Evolutionary conservation across 1,284 basidiomycete species (phyloP).

Genomic region (Ganoderma boninense): DNA sequence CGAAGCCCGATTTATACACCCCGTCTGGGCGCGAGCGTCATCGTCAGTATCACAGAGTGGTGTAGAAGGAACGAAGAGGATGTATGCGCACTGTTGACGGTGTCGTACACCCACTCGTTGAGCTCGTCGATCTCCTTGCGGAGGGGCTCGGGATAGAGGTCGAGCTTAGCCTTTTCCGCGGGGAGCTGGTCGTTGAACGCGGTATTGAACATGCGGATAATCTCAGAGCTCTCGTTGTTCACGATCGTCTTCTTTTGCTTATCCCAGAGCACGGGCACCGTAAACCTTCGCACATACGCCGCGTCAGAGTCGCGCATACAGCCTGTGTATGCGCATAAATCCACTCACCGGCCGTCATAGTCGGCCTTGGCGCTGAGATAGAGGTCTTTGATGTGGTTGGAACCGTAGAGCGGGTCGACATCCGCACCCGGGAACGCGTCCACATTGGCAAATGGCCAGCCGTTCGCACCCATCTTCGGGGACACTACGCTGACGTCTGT

Average conservation of each 20-base stretch:
- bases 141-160: constrained; percentile 34
- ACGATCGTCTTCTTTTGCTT: constrained; percentile 91
- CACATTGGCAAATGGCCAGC: constrained; percentile 87
- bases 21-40: constrained; percentile 59
- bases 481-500: constrained; percentile 91
- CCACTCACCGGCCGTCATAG: constrained; percentile 73
- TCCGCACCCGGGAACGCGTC: constrained; percentile 80
- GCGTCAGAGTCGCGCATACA: constrained; percentile 78
- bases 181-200: constrained; percentile 84
- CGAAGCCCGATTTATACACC: constrained; percentile 92
- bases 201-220: constrained; percentile 92
- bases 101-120: constrained; percentile 89
- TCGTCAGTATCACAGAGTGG: too few relatives aligned
- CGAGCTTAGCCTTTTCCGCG: constrained; percentile 61
- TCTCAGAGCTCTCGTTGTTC: constrained; percentile 94
- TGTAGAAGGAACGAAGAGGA: not conserved
- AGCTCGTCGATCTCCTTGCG: constrained; percentile 81
- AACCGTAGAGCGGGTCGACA: constrained; percentile 75
- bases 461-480: constrained; percentile 83
- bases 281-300: constrained; percentile 55
- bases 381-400: constrained; percentile 84
- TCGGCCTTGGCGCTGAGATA: constrained; percentile 82
- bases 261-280: constrained; percentile 96
- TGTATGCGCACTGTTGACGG: constrained; percentile 74
- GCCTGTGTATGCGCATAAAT: constrained; percentile 54